phyloP scores from a whole-genome alignment of 2,329 filamentous ascomycete species.

The Biscogniauxia sp. region DNA sequence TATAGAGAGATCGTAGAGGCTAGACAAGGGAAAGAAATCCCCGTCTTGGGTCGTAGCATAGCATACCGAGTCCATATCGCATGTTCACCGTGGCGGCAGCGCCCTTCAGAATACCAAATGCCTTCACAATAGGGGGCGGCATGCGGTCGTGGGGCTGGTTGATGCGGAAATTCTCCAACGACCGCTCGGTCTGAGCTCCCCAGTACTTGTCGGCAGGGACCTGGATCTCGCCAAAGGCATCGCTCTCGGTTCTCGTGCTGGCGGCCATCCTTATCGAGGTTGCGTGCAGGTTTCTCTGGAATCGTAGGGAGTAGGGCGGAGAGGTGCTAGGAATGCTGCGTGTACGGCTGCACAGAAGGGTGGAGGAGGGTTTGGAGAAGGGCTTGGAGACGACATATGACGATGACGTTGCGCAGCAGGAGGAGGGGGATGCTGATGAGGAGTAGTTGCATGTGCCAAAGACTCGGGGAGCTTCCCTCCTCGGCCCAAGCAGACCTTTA shows the following conservation, averaged over 20 bases:
- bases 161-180: conserved; percentile 96
- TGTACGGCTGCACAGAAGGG: conserved; percentile 3
- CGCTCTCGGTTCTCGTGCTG: conserved; percentile 78
- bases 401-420: conserved; percentile 15
- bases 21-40: neutral
- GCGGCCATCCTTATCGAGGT: conserved; percentile 48
- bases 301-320: conserved; percentile 26
- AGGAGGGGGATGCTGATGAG: conserved; percentile 20
- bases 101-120: conserved; percentile 96
- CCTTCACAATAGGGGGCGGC: conserved; percentile 87
- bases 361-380: conserved; percentile 12
- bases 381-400: conserved; percentile 22
- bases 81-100: conserved; percentile 96
- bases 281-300: conserved; percentile 41
- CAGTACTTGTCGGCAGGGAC: conserved; percentile 93
- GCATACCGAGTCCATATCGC: conserved; percentile 80
- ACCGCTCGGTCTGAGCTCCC: conserved; percentile 96
- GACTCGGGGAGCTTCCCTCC: conserved; percentile 33
- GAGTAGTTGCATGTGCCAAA: conserved; percentile 36
- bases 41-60: conserved; percentile 13
- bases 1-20: conserved; percentile 8
- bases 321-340: conserved; percentile 3
- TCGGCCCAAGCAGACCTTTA: conserved; percentile 33
- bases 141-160: conserved; percentile 99
- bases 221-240: conserved; percentile 97